Evolutionary conservation across 2,329 filamentous ascomycete species (phyloP).

Genomic region (Botryotinia narcissicola): DNA sequence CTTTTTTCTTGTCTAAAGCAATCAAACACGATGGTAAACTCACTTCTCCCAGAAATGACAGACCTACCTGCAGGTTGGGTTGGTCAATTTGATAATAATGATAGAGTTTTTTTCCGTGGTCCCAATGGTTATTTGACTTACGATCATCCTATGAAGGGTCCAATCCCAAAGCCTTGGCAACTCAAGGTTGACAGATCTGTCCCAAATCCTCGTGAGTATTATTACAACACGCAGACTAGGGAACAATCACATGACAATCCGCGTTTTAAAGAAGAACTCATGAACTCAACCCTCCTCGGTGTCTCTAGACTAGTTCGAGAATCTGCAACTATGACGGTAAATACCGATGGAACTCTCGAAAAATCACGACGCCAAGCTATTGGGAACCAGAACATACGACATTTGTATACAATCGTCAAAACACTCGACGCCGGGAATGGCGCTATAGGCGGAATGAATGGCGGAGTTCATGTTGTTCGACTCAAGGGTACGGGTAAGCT

Average conservation of each 20-base stretch:
- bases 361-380: slow-evolving; percentile 14
- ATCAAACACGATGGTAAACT: slow-evolving; percentile 7
- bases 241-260: slow-evolving; percentile 19
- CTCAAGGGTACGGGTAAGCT: slow-evolving; percentile 22
- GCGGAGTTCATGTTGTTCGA: slow-evolving; percentile 32
- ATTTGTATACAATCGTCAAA: slow-evolving; percentile 30
- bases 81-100: slow-evolving; percentile 5
- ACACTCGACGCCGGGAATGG: slow-evolving; percentile 31
- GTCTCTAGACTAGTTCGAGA: slow-evolving; percentile 17
- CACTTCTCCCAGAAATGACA: slow-evolving; percentile 8
- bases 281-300: slow-evolving; percentile 9
- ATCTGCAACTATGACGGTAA: slow-evolving; percentile 19
- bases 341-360: slow-evolving; percentile 5
- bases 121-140: background rate
- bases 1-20: background rate
- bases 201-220: slow-evolving; percentile 5
- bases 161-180: slow-evolving; percentile 23
- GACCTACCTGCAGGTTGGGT: slow-evolving; percentile 7
- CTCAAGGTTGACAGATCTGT: slow-evolving; percentile 14
- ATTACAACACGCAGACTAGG: slow-evolving; percentile 13
- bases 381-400: slow-evolving; percentile 20
- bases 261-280: slow-evolving; percentile 13
- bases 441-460: slow-evolving; percentile 34
- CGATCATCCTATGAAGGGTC: slow-evolving; percentile 18
- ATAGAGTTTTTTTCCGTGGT: slow-evolving; percentile 15